These are phyloP conservation scores for Candida sanyaensis DNA, from an alignment of 1,139 yeast species.

Conservation along the genomic window DNA sequence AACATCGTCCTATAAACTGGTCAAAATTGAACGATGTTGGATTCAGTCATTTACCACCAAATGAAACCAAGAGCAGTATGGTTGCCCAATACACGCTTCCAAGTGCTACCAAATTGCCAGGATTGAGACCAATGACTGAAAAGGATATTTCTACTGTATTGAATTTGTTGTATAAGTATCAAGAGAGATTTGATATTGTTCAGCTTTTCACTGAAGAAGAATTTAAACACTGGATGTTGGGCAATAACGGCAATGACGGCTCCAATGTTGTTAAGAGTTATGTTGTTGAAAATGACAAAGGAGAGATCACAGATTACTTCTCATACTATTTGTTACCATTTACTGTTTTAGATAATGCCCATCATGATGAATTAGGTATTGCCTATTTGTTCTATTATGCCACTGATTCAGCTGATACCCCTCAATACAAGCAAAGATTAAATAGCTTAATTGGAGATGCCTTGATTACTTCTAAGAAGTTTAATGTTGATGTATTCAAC, in stretches of 20 bases:
- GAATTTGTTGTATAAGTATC: constrained; percentile 60
- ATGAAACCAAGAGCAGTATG: constrained; percentile 78
- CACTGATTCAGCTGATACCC: constrained; percentile 48
- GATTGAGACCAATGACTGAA: constrained; percentile 63
- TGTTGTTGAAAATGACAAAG: constrained; percentile 71
- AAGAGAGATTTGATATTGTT: constrained; percentile 67
- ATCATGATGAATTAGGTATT: constrained; percentile 71
- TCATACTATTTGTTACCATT: constrained; percentile 90
- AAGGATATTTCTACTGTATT: constrained; percentile 68
- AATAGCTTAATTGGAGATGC: constrained; percentile 69
- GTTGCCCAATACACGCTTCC: constrained; percentile 78
- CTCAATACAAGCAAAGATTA: constrained; percentile 57
- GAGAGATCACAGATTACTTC: constrained; percentile 80
- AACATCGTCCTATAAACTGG: constrained; percentile 96
- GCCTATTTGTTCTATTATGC: constrained; percentile 94
- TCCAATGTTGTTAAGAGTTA: constrained; percentile 68
- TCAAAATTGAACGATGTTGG: constrained; percentile 86
- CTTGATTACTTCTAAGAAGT: constrained; percentile 67
- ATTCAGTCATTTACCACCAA: constrained; percentile 77
- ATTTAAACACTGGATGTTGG: constrained; percentile 78
- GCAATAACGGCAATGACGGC: constrained; percentile 26
- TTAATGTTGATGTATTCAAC: constrained; percentile 85
- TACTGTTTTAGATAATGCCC: constrained; percentile 70
- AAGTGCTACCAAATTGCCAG: constrained; percentile 52
- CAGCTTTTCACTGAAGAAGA: constrained; percentile 75